Evolutionary conservation across 2,329 filamentous ascomycete species (phyloP).

Genomic region (Xylaria digitata): DNA sequence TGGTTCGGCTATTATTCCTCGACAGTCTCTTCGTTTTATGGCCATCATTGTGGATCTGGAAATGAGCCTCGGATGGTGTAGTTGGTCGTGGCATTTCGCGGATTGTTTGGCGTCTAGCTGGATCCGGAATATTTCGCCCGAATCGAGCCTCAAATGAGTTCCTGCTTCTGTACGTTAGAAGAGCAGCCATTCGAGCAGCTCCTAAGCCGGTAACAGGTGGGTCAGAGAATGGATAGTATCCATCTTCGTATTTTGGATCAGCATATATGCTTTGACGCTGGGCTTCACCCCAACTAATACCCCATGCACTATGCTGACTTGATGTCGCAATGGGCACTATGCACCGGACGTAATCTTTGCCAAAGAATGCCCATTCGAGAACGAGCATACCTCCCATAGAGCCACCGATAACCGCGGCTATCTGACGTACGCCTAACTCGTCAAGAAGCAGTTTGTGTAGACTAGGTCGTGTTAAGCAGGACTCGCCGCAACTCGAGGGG

Average conservation of each 20-base stretch:
- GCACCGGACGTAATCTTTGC: constrained; percentile 82
- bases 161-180: constrained; percentile 94
- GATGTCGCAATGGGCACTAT: constrained; percentile 89
- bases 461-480: constrained; percentile 54
- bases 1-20: constrained; percentile 56
- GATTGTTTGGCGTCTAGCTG: constrained; percentile 84
- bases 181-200: constrained; percentile 94
- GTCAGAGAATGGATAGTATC: constrained; percentile 90
- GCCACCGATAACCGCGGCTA: constrained; percentile 83
- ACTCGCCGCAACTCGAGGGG: constrained; percentile 39
- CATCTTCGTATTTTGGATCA: constrained; percentile 97
- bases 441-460: constrained; percentile 84
- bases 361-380: constrained; percentile 92
- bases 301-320: constrained; percentile 86
- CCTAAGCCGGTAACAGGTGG: constrained; percentile 88
- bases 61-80: constrained; percentile 77
- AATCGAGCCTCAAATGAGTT: constrained; percentile 98
- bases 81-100: constrained; percentile 71
- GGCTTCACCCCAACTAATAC: constrained; percentile 90
- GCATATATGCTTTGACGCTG: constrained; percentile 95
- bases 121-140: constrained; percentile 90
- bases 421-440: constrained; percentile 80
- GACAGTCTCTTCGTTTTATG: constrained; percentile 72
- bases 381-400: constrained; percentile 92
- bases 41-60: constrained; percentile 85